Evolutionary conservation across 2,329 filamentous ascomycete species (phyloP).

Genomic region (Fusarium duplospermum): DNA sequence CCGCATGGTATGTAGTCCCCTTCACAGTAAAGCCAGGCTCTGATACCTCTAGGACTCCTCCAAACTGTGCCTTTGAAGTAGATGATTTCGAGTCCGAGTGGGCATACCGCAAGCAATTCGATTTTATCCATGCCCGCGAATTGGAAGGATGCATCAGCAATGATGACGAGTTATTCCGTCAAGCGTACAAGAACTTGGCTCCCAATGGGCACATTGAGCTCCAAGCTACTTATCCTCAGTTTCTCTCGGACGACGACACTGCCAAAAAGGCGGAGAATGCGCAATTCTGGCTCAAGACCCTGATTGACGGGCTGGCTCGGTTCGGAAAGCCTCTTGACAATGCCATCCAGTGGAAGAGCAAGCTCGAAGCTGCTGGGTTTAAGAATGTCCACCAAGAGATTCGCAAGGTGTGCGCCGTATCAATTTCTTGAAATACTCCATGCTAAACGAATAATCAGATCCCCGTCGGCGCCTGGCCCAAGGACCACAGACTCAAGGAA

Average conservation of each 20-base stretch:
- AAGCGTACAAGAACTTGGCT: conserved; percentile 10
- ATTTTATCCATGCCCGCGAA: conserved; percentile 34
- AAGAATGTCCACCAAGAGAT: conserved; percentile 21
- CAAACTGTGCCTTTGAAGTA: conserved; percentile 28
- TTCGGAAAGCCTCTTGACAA: conserved; percentile 32
- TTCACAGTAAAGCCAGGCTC: neutral
- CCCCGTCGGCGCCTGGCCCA: conserved; percentile 28
- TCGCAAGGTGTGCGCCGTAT: conserved; percentile 5
- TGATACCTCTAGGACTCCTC: conserved; percentile 10
- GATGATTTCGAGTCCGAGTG: conserved; percentile 29
- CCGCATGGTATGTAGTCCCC: conserved; percentile 18
- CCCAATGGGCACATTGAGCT: conserved; percentile 22
- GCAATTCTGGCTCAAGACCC: conserved; percentile 15
- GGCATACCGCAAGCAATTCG: conserved; percentile 26
- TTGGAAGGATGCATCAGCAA: conserved; percentile 27
- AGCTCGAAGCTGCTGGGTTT: conserved; percentile 19
- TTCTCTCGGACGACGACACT: conserved; percentile 27
- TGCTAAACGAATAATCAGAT: neutral
- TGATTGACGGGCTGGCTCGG: conserved; percentile 12
- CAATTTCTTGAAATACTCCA: neutral
- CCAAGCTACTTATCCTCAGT: conserved; percentile 15
- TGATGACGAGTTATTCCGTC: conserved; percentile 21
- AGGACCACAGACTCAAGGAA: conserved; percentile 1
- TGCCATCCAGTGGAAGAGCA: conserved; percentile 14
- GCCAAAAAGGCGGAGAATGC: conserved; percentile 20